phyloP scores from a whole-genome alignment of 2,329 filamentous ascomycete genomes.

The Trichoderma atrobrunneum region DNA sequence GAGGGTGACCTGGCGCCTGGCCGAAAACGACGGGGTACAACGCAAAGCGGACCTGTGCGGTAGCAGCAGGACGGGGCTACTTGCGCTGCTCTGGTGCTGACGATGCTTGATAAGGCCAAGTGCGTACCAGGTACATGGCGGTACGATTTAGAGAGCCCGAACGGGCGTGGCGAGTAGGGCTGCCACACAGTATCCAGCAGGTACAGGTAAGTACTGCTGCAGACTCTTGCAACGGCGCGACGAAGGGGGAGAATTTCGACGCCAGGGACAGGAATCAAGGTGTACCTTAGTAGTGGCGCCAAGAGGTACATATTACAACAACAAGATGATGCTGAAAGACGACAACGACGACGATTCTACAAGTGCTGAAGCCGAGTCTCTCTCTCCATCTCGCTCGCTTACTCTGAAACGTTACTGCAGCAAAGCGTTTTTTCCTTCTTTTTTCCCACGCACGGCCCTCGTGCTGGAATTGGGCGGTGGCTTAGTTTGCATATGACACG shows the following conservation, averaged over 20 bases:
- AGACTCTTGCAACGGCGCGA: background rate
- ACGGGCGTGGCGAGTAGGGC: background rate
- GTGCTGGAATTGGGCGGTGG: background rate
- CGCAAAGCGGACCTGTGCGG: background rate
- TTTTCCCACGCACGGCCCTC: background rate
- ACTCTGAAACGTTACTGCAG: background rate
- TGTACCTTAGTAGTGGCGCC: background rate
- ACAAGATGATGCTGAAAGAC: background rate
- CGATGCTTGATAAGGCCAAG: conserved; percentile 14
- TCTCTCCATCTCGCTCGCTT: background rate
- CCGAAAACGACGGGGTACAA: conserved; percentile 5
- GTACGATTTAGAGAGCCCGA: background rate
- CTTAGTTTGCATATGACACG: conserved; percentile 13
- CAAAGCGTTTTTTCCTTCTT: background rate
- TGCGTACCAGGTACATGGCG: conserved; percentile 7
- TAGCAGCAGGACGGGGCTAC: background rate
- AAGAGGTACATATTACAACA: background rate
- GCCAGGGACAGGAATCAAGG: background rate
- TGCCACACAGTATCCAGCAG: background rate
- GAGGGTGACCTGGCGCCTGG: background rate
- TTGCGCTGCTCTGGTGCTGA: background rate
- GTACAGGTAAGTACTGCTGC: background rate
- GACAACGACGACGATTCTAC: background rate
- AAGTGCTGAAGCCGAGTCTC: background rate
- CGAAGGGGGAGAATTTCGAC: background rate